phyloP scores from a whole-genome alignment of 805 yeast genomes.

The Cyberlindnera maritima region DNA sequence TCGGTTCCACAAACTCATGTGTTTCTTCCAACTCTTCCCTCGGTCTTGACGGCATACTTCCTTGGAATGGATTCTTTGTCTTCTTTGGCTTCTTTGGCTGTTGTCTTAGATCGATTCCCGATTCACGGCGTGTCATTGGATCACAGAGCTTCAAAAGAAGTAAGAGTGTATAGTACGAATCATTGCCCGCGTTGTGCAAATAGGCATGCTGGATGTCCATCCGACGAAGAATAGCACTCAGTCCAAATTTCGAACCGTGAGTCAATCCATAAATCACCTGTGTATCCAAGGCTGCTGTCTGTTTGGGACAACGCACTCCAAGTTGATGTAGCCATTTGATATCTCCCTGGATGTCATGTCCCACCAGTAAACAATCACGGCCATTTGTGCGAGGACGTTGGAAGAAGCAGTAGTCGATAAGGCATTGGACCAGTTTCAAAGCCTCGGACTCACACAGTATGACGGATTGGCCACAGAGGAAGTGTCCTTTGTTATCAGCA shows the following conservation, averaged over 20 bases:
- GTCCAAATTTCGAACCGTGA: slow-evolving; percentile 38
- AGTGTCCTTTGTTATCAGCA: slow-evolving; percentile 49
- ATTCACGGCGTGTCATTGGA: no score
- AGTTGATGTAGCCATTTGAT: no score
- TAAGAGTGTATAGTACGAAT: slow-evolving; percentile 59
- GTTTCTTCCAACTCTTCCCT: no score
- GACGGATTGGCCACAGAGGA: slow-evolving; percentile 47
- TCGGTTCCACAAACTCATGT: no score
- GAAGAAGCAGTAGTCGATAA: slow-evolving; percentile 43
- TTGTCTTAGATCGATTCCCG: no score
- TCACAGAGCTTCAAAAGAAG: slow-evolving; percentile 50
- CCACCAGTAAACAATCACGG: slow-evolving; percentile 58
- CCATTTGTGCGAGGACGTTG: slow-evolving; percentile 43
- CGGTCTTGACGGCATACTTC: no score
- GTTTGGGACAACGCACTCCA: no score
- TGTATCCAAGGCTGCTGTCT: slow-evolving; percentile 58
- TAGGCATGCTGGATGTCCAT: slow-evolving; percentile 54
- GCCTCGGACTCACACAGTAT: slow-evolving; percentile 38
- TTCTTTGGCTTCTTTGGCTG: no score
- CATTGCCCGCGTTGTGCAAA: slow-evolving; percentile 72
- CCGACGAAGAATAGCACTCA: slow-evolving; percentile 45
- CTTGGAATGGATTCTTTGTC: no score
- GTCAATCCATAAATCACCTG: slow-evolving; percentile 39
- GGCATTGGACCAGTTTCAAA: slow-evolving; percentile 36
- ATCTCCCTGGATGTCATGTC: no score